phyloP scores from a whole-genome alignment of 345 rosid species.

The Gossypium herbaceum region DNA sequence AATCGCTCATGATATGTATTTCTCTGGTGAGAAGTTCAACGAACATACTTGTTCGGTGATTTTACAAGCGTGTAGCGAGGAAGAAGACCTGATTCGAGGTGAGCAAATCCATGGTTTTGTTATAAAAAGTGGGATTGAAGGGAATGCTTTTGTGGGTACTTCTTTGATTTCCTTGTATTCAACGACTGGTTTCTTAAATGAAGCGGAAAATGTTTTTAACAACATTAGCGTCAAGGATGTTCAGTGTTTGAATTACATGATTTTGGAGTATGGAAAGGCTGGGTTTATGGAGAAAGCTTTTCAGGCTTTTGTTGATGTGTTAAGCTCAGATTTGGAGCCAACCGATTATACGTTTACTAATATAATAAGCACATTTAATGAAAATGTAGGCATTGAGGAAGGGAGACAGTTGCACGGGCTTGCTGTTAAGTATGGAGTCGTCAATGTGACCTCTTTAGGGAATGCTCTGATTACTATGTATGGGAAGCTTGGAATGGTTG shows the following conservation, averaged over 20 bases:
- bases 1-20: constrained; percentile 19
- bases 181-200: constrained; percentile 18
- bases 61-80: constrained; percentile 28
- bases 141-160: constrained; percentile 29
- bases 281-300: constrained; percentile 24
- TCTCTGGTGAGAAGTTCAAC: constrained; percentile 25
- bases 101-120: constrained; percentile 30
- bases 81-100: constrained; percentile 25
- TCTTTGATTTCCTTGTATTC: constrained; percentile 33
- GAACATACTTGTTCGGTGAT: constrained; percentile 36
- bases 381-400: constrained; percentile 22
- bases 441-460: constrained; percentile 26
- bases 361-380: constrained; percentile 25
- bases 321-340: constrained; percentile 24
- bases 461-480: constrained; percentile 37
- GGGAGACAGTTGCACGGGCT: constrained; percentile 38
- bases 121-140: constrained; percentile 29
- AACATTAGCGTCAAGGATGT: constrained; percentile 24
- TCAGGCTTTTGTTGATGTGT: constrained; percentile 17
- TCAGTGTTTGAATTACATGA: constrained; percentile 34
- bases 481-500: constrained; percentile 27
- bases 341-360: constrained; percentile 36
- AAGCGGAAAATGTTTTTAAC: constrained; percentile 25
- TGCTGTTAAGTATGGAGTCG: constrained; percentile 28
- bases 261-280: constrained; percentile 30